Base-by-base conservation (phyloP, 2,329 filamentous ascomycete genomes). In the Xylariales sp. region DNA sequence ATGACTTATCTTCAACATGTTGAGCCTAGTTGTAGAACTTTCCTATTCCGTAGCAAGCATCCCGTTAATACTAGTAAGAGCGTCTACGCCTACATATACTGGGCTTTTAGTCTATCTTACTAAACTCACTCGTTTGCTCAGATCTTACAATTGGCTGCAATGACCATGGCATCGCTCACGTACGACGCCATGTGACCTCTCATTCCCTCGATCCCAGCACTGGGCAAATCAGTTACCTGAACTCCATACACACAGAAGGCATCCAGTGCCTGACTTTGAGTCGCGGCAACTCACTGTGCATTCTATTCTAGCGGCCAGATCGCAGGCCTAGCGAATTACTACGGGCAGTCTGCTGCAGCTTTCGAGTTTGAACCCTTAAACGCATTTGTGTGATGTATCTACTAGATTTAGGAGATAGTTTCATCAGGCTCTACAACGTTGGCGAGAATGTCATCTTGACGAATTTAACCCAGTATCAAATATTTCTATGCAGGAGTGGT, bases 241-340 rank as follows among this genome's bases (percentile, higher is more conserved):
- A 34, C 31, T n/a, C 14, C n/a, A 12, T 34, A 5, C 6, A 34
- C 14, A 34, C 31, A 19, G 31, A 18, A 6, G 31, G 31, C n/a
- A 16, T 34, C 31, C 31, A n/a, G 31, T 34, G 14, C 31, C 31
- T 19, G 31, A 34, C 31, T 34, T 4, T 20, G 31, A 18, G 31
- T 34, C 5, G 31, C 31, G 6, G 31, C 31, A 34, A 18, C 31
- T 16, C 31, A 34, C 31, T 34, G 31, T 18, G 31, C 31, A 5
- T 34, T 34, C 31, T 34, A 16, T 4, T 18, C 31, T 5, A 16
- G 14, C 6, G 31, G 31, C 31, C 8, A 4, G 6, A 5, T 34
- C 5, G 31, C 31, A n/a, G 31, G 31, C 6, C 14, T 34, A 12
- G 31, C 31, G 31, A 34, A 34, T 18, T 34, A 34, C 31, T 34